Conservation (phyloP, 2,329 filamentous ascomycete species). For the Lachnellula occidentalis region DNA sequence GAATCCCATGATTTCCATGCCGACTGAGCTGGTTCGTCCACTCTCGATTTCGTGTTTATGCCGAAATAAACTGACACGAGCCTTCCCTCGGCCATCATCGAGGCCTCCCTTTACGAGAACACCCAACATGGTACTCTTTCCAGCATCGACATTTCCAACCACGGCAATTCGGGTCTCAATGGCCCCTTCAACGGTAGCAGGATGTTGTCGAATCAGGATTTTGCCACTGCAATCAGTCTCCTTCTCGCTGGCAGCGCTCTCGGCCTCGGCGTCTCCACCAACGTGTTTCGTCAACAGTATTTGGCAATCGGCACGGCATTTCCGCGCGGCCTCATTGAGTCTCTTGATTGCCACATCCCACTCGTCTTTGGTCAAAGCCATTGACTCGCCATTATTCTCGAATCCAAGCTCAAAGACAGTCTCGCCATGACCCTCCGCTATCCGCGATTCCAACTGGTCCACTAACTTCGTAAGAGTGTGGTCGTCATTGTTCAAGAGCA, state of each 20-base stretch:
- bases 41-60: constrained; percentile 98
- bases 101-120: constrained; percentile 93
- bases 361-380: constrained; percentile 67
- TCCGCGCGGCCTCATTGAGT: constrained; percentile 59
- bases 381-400: constrained; percentile 82
- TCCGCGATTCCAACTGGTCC: constrained; percentile 58
- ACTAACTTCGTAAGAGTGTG: constrained; percentile 58
- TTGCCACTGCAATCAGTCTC: constrained; percentile 79
- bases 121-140: constrained; percentile 92
- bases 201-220: constrained; percentile 71
- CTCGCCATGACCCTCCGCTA: constrained; percentile 84
- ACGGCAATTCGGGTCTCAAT: constrained; percentile 96
- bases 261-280: constrained; percentile 61
- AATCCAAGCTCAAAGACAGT: constrained; percentile 86
- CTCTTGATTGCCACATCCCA: constrained; percentile 69
- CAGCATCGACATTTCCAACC: constrained; percentile 95
- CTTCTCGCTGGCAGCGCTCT: constrained; percentile 50
- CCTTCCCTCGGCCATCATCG: constrained; percentile 89
- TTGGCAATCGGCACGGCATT: constrained; percentile 67
- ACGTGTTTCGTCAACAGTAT: constrained; percentile 88
- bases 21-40: constrained; percentile 89
- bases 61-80: constrained; percentile 90
- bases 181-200: constrained; percentile 72
- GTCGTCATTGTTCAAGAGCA: constrained; percentile 62
- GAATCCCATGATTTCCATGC: constrained; percentile 99